A percentile compares a stretch with the other conserved stretches of the same genome.
Conservation (phyloP, 176 grass and related monocot species). For the Paspalum notatum region DNA sequence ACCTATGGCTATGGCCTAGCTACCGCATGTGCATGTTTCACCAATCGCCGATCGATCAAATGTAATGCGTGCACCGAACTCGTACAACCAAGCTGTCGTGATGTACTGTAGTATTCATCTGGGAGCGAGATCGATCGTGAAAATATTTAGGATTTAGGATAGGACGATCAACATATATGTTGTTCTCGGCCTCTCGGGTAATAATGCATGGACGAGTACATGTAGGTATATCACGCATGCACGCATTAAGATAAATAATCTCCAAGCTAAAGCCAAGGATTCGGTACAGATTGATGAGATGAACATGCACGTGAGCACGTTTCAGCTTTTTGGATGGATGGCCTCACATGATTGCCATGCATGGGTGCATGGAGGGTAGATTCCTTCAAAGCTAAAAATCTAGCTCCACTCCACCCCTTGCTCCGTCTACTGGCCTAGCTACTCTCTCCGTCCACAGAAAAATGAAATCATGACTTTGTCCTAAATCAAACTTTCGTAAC, state of each 20-base stretch:
- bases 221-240: not conserved
- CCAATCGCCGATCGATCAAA: conserved; percentile 5
- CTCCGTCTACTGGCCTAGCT: not conserved
- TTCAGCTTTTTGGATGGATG: conserved; percentile 30
- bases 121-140: not conserved
- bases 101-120: not conserved
- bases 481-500: too few relatives aligned
- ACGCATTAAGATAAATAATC: not conserved
- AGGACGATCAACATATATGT: too few relatives aligned
- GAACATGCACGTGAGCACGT: conserved; percentile 35
- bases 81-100: not conserved
- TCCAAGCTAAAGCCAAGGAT: conserved; percentile 24
- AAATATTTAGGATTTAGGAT: not conserved
- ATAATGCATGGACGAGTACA: too few relatives aligned
- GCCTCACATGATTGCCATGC: conserved; percentile 38
- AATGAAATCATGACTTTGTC: too few relatives aligned
- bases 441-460: too few relatives aligned
- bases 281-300: conserved; percentile 12
- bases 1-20: not conserved
- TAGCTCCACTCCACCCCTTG: not conserved
- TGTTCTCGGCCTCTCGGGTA: too few relatives aligned
- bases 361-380: conserved; percentile 27
- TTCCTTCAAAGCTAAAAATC: conserved; percentile 39
- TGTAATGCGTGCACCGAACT: not conserved
- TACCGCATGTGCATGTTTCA: conserved; percentile 36